Percentiles rank a stretch among this genome's conserved stretches.
Conservation (phyloP, 257 asterid genomes). For the Ilex aquifolium region DNA sequence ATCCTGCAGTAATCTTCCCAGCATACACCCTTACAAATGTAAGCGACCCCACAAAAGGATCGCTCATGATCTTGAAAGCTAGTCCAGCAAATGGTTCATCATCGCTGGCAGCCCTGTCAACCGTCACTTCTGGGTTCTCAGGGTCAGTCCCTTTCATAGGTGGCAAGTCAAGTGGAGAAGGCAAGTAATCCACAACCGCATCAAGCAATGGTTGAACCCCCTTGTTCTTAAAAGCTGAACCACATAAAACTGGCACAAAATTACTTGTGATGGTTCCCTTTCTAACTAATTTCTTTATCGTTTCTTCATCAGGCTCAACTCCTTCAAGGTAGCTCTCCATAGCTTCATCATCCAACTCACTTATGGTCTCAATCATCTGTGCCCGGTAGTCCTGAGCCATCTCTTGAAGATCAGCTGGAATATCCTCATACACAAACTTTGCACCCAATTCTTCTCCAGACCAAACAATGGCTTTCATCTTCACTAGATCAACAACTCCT, state of each 20-base stretch:
- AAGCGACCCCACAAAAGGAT: constrained; percentile 85
- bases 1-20: constrained; percentile 83
- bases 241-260: constrained; percentile 88
- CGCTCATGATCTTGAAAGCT: constrained; percentile 96
- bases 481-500: constrained; percentile 84
- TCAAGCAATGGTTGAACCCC: constrained; percentile 92
- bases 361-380: constrained; percentile 64
- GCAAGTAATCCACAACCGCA: constrained; percentile 86
- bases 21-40: constrained; percentile 86
- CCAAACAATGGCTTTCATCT: constrained; percentile 80
- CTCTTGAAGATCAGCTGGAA: constrained; percentile 68
- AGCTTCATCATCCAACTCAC: constrained; percentile 74
- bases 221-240: constrained; percentile 93
- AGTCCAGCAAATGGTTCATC: constrained; percentile 82
- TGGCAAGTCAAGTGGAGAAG: constrained; percentile 88
- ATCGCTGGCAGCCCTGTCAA: constrained; percentile 53
- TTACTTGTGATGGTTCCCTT: constrained; percentile 53
- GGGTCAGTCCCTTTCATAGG: constrained; percentile 89
- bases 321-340: constrained; percentile 94
- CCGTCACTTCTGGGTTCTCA: constrained; percentile 61
- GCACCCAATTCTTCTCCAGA: constrained; percentile 98
- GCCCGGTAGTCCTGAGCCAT: constrained; percentile 68
- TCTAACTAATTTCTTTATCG: constrained; percentile 63
- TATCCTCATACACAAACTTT: constrained; percentile 66
- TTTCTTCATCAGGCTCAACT: constrained; percentile 75